Percentiles rank a stretch among this genome's conserved stretches.
Evolutionary conservation across 176 grass and related monocot genomes (phyloP).

Genomic region (Ensete glaucum): DNA sequence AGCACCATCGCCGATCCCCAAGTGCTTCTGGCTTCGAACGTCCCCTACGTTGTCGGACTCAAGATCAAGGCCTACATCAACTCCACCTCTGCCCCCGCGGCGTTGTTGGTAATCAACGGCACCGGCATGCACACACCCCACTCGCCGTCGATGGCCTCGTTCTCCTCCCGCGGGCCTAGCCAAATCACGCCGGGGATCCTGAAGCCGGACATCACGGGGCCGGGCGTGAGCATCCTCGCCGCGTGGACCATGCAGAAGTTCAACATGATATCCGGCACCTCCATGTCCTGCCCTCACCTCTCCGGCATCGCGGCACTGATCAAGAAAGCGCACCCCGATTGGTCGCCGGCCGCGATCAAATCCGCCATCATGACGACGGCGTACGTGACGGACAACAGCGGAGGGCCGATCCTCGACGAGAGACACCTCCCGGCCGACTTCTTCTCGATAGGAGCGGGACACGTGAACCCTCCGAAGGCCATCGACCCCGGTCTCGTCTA

Average conservation of each 20-base stretch:
- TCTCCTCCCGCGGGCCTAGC: conserved; percentile 61
- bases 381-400: conserved; percentile 16
- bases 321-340: conserved; percentile 52
- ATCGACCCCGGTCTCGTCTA: conserved; percentile 56
- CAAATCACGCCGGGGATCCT: conserved; percentile 32
- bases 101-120: conserved; percentile 47
- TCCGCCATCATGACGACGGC: conserved; percentile 71
- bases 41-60: conserved; percentile 13
- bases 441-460: conserved; percentile 45
- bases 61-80: conserved; percentile 43
- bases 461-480: conserved; percentile 48
- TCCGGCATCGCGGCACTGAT: conserved; percentile 41
- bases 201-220: conserved; percentile 63
- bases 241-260: conserved; percentile 31
- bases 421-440: conserved; percentile 24
- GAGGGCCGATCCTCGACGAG: conserved; percentile 39
- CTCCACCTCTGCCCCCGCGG: not conserved
- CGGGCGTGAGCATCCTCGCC: conserved; percentile 53
- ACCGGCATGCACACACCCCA: conserved; percentile 16
- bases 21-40: conserved; percentile 46
- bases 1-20: conserved; percentile 32
- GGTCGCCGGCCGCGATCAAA: conserved; percentile 67
- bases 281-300: conserved; percentile 67
- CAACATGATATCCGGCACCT: conserved; percentile 66
- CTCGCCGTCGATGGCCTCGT: conserved; percentile 45